phyloP scores from a whole-genome alignment of 306 rosid genomes.

The Aeschynomene evenia region DNA sequence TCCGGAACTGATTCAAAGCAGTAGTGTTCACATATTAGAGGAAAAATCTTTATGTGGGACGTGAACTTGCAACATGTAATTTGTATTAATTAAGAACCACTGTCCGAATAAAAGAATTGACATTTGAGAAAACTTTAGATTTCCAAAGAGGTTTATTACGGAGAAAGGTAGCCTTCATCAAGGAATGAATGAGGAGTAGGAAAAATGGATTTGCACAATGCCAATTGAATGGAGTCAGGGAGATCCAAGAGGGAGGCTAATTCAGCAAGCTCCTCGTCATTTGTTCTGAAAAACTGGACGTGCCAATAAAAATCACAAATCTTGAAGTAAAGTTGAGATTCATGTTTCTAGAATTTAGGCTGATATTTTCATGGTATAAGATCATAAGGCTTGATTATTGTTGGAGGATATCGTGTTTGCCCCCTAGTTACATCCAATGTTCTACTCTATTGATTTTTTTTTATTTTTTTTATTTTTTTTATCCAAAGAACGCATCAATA shows the following conservation, averaged over 20 bases:
- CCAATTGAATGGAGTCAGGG: background rate
- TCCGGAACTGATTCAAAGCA: too few relatives aligned
- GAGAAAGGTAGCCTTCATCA: background rate
- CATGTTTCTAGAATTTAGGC: slow-evolving; percentile 1
- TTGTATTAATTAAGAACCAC: background rate
- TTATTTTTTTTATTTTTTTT: slow-evolving; percentile 2
- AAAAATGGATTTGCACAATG: background rate
- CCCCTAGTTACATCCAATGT: background rate
- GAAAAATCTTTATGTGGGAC: too few relatives aligned
- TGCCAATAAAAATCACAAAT: background rate
- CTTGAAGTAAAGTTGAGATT: background rate
- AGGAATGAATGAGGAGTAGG: background rate
- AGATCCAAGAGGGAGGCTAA: background rate
- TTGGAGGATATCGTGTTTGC: slow-evolving; percentile 13
- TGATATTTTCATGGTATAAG: background rate
- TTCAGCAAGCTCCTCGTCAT: background rate
- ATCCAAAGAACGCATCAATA: background rate
- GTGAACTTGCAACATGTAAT: background rate
- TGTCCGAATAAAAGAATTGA: background rate
- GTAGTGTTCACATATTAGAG: too few relatives aligned
- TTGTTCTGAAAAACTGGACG: background rate
- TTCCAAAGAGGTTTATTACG: background rate
- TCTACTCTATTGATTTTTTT: background rate
- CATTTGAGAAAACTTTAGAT: background rate
- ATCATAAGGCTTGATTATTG: background rate